Evolutionary conservation across 768 basidiomycete species (phyloP), one percentile per base, ranked within the genome.

Genomic region (Pulveroboletus ravenelii): DNA sequence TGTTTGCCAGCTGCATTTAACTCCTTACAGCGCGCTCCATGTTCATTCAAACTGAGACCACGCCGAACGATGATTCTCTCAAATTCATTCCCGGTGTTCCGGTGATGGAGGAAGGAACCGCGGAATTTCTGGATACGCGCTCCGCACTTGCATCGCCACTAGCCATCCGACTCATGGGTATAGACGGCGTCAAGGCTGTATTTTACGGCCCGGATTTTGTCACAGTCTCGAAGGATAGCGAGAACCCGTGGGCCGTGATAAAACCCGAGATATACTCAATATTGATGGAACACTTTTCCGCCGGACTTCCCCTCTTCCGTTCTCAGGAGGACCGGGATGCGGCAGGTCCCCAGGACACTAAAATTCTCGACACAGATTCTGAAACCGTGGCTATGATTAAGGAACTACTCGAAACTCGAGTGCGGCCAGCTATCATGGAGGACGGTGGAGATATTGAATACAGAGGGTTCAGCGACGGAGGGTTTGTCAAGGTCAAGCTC

Each of bases 351-450:
- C 89, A 93, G 67, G 96, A 98, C 67, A 97, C 94, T 9, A 79
- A 78, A 47, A 95, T 98, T 55, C 72, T 98, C 23, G 95, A 97
- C 59, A 89, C 87, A 3, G 96, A 99, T 66, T 87, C 89, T 18
- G 96, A 98, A 68, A 90, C 92, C 3, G 92, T 99, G 3, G 96
- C 92, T 8, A 99, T 98, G 95, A 93, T 99, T 60, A 99, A 99
- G 68, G 96, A 99, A 65, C 67, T 98, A 35, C 73, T 99, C 44
- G 95, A 97, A 65, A 98, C 94, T 3, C 74, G 96, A 13, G 93
- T 99, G 15, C 74, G 96, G 48, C 96, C 96, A 6, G 90, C 93
- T 5, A 98, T 99, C 53, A 94, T 94, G 89, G 96, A 98, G 67
- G 95, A 99, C 50, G 96, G 96, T 0, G 96, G 96, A 2, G 96